Evolutionary conservation across 2,329 filamentous ascomycete species (phyloP), one percentile per base, ranked within the genome.

Genomic region (Proliferodiscus dingleyae): DNA sequence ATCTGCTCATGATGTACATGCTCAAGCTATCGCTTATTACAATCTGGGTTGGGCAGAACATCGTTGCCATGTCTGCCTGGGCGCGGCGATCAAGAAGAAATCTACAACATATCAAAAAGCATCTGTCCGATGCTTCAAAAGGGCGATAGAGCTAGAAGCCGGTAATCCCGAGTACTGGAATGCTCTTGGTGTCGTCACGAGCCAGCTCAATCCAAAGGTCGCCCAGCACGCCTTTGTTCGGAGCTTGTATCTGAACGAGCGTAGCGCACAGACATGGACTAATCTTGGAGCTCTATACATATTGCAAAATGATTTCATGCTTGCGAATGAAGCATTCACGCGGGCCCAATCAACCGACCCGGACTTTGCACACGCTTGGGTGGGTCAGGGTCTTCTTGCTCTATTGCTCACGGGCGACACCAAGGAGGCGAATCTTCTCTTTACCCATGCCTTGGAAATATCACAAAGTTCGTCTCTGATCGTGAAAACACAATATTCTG

Each of bases 121-220:
- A 5, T 80, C 93, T 1, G 85, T 97, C 52, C 78, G 83, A 44
- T 93, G 88, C 58, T 97, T 98, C 75, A 98, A 98, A 69, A 78
- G 88, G 36, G 87, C 93, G 1, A 98, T 98, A 54, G 93, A 97
- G 66, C 74, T 96, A 1, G 94, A 98, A 66, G 87, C 90, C 5
- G 87, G 89, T 41, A 98, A 97, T 61, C 73, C 88, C 0, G 91
- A 97, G 56, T 97, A 97, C 65, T 98, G 93, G 93, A 97, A 97
- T 61, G 85, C 93, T 0, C 75, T 98, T 2, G 93, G 91, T 40
- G 88, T 97, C 3, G 89, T 87, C 21, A 96, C 93, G 2, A 90
- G 88, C 52, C 80, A 81, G 37, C 75, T 96, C 55, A 96, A 87
- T 60, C 85, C 90, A 0, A 82, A 85, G 46, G 87, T 98, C 2